phyloP scores from a whole-genome alignment of 805 yeast species.

The Starmerella potacharoeniae region DNA sequence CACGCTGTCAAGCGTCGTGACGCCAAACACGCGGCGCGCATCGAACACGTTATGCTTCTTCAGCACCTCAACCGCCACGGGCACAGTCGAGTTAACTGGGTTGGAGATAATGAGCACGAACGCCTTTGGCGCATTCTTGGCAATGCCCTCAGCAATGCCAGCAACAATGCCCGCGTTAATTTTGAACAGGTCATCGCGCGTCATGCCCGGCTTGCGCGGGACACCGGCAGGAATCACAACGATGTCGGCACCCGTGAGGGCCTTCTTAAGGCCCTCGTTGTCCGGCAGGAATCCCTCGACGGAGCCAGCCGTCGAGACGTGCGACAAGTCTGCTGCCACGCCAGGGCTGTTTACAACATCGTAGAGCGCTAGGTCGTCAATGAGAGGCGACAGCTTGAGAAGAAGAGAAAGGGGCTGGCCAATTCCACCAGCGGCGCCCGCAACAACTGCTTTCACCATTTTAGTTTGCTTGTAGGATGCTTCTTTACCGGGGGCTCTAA shows the following conservation, averaged over 20 bases:
- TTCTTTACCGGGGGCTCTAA: background rate
- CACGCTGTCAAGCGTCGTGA: slow-evolving; percentile 77
- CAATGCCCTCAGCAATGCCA: slow-evolving; percentile 63
- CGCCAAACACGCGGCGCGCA: slow-evolving; percentile 70
- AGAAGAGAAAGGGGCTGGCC: slow-evolving; percentile 85
- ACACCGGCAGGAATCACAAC: slow-evolving; percentile 88
- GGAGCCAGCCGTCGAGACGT: slow-evolving; percentile 57
- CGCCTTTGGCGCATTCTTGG: slow-evolving; percentile 59
- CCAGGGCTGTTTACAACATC: slow-evolving; percentile 82
- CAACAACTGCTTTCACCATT: slow-evolving; percentile 61
- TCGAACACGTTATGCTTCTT: slow-evolving; percentile 55
- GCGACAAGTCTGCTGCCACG: slow-evolving; percentile 79
- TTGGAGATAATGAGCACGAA: slow-evolving; percentile 75
- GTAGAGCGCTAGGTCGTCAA: slow-evolving; percentile 59
- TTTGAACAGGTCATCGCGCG: slow-evolving; percentile 78
- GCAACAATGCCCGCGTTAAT: slow-evolving; percentile 74
- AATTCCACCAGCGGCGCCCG: slow-evolving; percentile 82
- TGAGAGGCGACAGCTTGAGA: slow-evolving; percentile 54
- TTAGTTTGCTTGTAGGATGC: slow-evolving; percentile 1
- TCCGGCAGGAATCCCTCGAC: slow-evolving; percentile 51
- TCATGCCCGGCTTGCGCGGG: slow-evolving; percentile 92
- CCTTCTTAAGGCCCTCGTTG: slow-evolving; percentile 52
- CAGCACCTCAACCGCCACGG: slow-evolving; percentile 73
- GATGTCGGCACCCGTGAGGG: slow-evolving; percentile 69
- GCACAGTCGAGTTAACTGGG: slow-evolving; percentile 90